A percentile compares a stretch with the other conserved stretches of the same genome.
phyloP scores from a whole-genome alignment of 164 flowering plant genomes.

The Annona cherimola region DNA sequence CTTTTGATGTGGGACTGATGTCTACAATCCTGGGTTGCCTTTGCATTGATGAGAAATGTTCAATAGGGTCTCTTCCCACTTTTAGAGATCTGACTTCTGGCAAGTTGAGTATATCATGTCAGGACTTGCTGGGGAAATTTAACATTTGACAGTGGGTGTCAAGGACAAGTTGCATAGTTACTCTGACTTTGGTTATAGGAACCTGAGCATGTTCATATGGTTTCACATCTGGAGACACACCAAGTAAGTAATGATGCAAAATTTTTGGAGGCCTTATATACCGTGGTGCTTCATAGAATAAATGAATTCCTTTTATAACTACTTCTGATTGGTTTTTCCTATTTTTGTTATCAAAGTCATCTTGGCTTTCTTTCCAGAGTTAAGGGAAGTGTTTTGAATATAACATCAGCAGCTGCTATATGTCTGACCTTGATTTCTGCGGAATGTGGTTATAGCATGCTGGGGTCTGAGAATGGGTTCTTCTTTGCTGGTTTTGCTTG shows the following conservation, averaged over 20 bases:
- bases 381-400: neutral
- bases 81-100: conserved; percentile 30
- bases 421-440: no score
- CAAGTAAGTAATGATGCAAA: neutral
- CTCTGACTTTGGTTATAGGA: neutral
- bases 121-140: conserved; percentile 40
- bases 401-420: no score
- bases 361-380: neutral
- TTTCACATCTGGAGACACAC: neutral
- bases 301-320: conserved; percentile 21
- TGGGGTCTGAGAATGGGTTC: no score
- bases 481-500: no score
- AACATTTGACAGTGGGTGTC: conserved; percentile 20
- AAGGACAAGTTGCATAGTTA: conserved; percentile 6
- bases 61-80: conserved; percentile 34
- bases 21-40: conserved; percentile 49
- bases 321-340: conserved; percentile 36
- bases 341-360: neutral
- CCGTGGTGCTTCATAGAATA: neutral
- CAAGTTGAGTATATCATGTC: conserved; percentile 30
- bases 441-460: no score
- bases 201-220: neutral
- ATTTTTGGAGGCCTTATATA: neutral
- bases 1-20: conserved; percentile 37
- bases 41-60: conserved; percentile 27